Base-by-base conservation (phyloP, 2,329 filamentous ascomycete species). In the Curvularia sp. region DNA sequence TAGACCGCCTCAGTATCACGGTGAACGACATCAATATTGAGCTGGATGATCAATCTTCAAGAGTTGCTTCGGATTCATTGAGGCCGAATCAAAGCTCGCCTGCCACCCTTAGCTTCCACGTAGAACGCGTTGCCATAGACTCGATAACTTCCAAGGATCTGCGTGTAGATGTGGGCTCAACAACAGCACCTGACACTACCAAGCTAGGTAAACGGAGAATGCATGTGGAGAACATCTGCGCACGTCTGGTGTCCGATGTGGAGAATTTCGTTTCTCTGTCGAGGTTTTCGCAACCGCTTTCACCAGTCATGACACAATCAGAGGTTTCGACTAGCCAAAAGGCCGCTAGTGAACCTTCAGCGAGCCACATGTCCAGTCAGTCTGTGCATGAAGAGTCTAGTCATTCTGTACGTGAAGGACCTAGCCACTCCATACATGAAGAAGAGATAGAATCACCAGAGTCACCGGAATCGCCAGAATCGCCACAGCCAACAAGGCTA, bases 1-100 rank as follows among this genome's bases (percentile, higher is more conserved):
- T 89, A 25, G 90, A 95, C 75, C 84, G 90, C 45, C 81, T 89
- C 54, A 86, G 90, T 70, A 78, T 94, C 25, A 82, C 80, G 49
- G 86, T 94, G 57, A 84, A 83, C 49, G 83, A 86, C 25, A 83
- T 94, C 55, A 83, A 82, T 10, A 83, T 93, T 61, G 86, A 88
- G 66, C 78, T 93, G 18, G 87, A 91, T 49, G 79, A 83, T 63
- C 79, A 82, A 43, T 64, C 80, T 15, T 74, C 77, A 15, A 68
- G 78, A 30, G 79, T 81, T 66, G 81, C 86, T 48, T 77, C 87
- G 8, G 82, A 84, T 2, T 72, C 82, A 30, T 82, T 89, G 58
- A 69, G 79, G 55, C 75, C 72, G 65, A 73, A 78, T n/a, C 70
- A 80, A 3, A 74, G 78, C 2, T 78, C 82, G 5, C 85, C 83